These are phyloP conservation scores for Aphanomyces astaci DNA, from an alignment of 352 stramenopile species.

Conservation along the genomic window DNA sequence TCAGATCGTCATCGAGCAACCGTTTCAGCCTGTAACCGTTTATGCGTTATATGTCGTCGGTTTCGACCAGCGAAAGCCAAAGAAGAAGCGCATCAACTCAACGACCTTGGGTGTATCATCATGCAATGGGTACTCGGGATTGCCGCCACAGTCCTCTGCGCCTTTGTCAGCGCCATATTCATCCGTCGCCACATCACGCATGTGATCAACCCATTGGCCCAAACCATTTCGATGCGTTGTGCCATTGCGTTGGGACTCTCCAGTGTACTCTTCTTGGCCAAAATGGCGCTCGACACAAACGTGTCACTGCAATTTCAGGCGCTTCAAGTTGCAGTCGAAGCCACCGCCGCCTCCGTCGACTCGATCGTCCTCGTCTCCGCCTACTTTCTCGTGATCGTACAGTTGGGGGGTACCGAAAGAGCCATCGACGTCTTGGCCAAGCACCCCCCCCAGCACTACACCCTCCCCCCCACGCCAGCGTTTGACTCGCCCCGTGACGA, in stretches of 20 bases:
- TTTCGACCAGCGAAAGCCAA: too few species aligned
- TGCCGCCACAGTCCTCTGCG: not conserved
- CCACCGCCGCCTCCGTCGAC: not conserved
- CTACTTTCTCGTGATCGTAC: not conserved
- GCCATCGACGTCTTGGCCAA: slow-evolving; percentile 1
- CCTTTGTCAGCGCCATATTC: not conserved
- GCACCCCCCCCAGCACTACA: not conserved
- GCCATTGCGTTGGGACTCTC: not conserved
- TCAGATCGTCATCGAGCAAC: not conserved
- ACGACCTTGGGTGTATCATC: not conserved
- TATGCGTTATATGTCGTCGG: too few species aligned
- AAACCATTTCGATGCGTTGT: not conserved
- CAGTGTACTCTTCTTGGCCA: not conserved
- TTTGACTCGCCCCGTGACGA: too few species aligned
- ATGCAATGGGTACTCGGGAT: not conserved
- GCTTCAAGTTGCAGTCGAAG: not conserved
- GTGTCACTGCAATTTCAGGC: not conserved
- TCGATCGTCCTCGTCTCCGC: not conserved
- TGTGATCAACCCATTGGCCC: not conserved
- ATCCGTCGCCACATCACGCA: not conserved
- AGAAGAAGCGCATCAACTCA: too few species aligned
- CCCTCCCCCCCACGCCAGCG: not conserved
- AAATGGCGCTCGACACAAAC: not conserved
- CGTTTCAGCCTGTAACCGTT: not conserved
- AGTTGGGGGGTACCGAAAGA: not conserved